Conservation (phyloP, 371 early-diverging fungal species). For the Vairimorpha necatrix region DNA sequence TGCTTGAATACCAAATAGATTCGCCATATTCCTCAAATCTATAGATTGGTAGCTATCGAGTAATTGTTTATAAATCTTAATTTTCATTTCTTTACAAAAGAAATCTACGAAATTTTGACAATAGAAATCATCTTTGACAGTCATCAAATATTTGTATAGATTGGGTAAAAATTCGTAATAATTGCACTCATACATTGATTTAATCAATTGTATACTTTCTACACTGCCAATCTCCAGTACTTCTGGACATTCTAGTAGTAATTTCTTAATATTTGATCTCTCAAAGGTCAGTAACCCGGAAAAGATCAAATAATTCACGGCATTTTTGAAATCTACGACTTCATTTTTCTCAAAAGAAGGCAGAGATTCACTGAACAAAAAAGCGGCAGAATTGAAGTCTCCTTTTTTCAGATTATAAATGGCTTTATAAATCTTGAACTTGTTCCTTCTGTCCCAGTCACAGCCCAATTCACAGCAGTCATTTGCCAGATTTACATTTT, state of each 20-base stretch:
- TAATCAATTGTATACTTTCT: slow-evolving; percentile 73
- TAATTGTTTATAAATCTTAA: slow-evolving; percentile 86
- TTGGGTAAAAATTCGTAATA: slow-evolving; percentile 81
- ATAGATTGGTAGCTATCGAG: slow-evolving; percentile 89
- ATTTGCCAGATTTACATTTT: slow-evolving; percentile 8
- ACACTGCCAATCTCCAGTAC: slow-evolving; percentile 85
- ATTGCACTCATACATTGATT: slow-evolving; percentile 80
- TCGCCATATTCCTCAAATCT: slow-evolving; percentile 86
- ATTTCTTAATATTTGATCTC: slow-evolving; percentile 82
- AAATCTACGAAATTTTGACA: slow-evolving; percentile 69
- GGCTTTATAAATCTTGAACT: slow-evolving; percentile 92
- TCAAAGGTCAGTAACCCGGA: slow-evolving; percentile 77
- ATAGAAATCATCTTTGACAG: slow-evolving; percentile 66
- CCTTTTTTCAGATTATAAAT: slow-evolving; percentile 81
- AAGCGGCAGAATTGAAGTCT: slow-evolving; percentile 82
- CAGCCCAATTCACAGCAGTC: slow-evolving; percentile 88
- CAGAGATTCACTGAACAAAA: slow-evolving; percentile 80
- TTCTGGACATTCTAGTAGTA: slow-evolving; percentile 76
- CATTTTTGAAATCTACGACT: slow-evolving; percentile 87
- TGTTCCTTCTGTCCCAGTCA: slow-evolving; percentile 98
- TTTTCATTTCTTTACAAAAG: slow-evolving; percentile 84
- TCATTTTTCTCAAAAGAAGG: slow-evolving; percentile 93
- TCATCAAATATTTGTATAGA: slow-evolving; percentile 66
- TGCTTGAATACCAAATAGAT: slow-evolving; percentile 84
- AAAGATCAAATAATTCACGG: slow-evolving; percentile 85